Base-by-base conservation (phyloP, 768 basidiomycete genomes). In the Ramaria sp. region DNA sequence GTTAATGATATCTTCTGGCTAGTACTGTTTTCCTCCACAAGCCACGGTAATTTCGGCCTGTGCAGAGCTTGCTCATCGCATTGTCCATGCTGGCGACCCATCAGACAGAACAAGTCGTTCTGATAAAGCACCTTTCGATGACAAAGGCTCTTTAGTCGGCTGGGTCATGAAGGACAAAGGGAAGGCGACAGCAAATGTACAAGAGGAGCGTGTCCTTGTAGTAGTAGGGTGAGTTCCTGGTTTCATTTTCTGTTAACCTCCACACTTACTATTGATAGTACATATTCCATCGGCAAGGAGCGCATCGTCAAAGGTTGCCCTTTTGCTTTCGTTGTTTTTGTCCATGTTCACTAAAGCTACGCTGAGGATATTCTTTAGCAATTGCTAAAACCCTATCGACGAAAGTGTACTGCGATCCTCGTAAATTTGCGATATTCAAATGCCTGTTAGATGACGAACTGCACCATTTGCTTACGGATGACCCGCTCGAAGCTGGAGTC, bases 271-370 rank as follows among this genome's bases (percentile, higher is more conserved):
- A 1, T 49, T 3, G 5, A 47, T 57, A 91, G 92, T 9, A 97
- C 96, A 0, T 99, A 99, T 68, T 90, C 90, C 0, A 91, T 98
- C 48, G 96, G 96, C 38, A 99, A 99, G 66, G 96, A 99, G 67
- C 82, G 96, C 22, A 87, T 98, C 38, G 93, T 96, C 38, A 96
- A 97, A 78, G 92, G 91, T 89, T n/a, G 37, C n/a, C 18, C 8
- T 3, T 37, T 48, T n/a, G 24, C 12, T 27, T 51, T 37, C 12
- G 9, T 20, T 22, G 45, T 34, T 34, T 34, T 8, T 8, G 3
- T 8, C 32, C 8, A 34, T 34, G 2, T 13, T 34, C 8, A 13
- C 32, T 13, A 34, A 34, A 34, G 8, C 13, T 13, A 34, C 32
- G 1, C 32, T 34, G 32, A 34, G 2, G 2, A 34, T 34, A 13